Conservation (phyloP, 2,329 filamentous ascomycete genomes). For the Uncinocarpus reesii region DNA sequence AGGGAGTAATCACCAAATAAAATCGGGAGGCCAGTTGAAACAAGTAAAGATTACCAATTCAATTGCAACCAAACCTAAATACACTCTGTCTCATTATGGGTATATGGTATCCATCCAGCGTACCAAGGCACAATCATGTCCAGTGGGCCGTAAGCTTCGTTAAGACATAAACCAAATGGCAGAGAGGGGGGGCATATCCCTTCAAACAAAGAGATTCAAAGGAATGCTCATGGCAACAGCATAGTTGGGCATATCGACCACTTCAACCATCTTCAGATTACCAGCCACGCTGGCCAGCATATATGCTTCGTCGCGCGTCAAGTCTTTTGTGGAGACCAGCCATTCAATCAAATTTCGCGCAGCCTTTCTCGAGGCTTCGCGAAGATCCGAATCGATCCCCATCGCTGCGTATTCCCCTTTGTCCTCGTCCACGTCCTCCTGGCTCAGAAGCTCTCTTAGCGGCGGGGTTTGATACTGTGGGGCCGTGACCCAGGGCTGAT, state of each 20-base stretch:
- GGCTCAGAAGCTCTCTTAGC: conserved; percentile 18
- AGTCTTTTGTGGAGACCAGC: conserved; percentile 39
- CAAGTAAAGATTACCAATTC: too few relatives aligned
- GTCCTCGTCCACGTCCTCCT: conserved; percentile 22
- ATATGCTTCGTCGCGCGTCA: conserved; percentile 42
- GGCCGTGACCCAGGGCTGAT: conserved; percentile 38
- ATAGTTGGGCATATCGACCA: conserved; percentile 47
- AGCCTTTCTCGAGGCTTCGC: conserved; percentile 42
- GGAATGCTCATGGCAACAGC: conserved; percentile 43
- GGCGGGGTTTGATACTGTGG: conserved; percentile 40
- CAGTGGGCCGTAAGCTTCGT: conserved; percentile 1
- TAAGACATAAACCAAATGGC: background rate
- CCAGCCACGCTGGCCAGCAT: conserved; percentile 44
- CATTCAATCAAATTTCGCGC: conserved; percentile 42
- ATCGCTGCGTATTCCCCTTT: conserved; percentile 40
- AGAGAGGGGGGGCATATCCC: background rate
- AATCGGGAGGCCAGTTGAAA: too few relatives aligned
- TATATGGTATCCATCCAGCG: too few relatives aligned
- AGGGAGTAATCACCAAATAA: too few relatives aligned
- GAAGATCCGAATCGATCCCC: conserved; percentile 40
- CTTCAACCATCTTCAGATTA: conserved; percentile 43
- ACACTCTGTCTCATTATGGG: background rate
- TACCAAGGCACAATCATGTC: background rate
- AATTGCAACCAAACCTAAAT: too few relatives aligned
- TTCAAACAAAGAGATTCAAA: conserved; percentile 37